Evolutionary conservation across 164 flowering plant genomes (phyloP).

Genomic region (Vitis riparia): DNA sequence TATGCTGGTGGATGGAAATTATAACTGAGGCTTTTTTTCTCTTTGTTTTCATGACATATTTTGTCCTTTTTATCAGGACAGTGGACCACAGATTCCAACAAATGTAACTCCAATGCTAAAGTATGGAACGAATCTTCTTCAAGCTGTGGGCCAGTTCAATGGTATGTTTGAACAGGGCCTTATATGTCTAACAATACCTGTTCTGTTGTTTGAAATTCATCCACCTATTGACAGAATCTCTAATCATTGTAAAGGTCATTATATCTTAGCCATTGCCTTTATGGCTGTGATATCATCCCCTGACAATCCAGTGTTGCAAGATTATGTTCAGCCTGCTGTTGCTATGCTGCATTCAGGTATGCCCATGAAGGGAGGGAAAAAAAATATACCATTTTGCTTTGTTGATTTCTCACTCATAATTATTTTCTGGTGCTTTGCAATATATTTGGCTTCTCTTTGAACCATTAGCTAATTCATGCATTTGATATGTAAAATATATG

Average conservation of each 20-base stretch:
- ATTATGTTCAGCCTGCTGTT: conserved; percentile 54
- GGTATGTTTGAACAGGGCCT: conserved; percentile 38
- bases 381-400: neutral
- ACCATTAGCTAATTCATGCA: neutral
- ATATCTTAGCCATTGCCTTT: conserved; percentile 57
- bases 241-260: conserved; percentile 50
- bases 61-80: conserved; percentile 45
- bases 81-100: conserved; percentile 84
- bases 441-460: neutral
- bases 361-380: neutral
- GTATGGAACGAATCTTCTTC: conserved; percentile 85
- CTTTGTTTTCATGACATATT: neutral
- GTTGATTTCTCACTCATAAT: neutral
- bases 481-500: neutral
- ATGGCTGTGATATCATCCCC: conserved; percentile 40
- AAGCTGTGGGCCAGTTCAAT: conserved; percentile 76
- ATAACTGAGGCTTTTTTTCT: neutral
- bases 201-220: conserved; percentile 1
- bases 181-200: neutral
- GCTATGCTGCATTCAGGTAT: conserved; percentile 57
- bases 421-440: neutral
- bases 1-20: neutral
- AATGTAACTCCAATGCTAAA: conserved; percentile 58
- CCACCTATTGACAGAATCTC: conserved; percentile 9
- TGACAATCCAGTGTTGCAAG: conserved; percentile 43